Evolutionary conservation across 169 alveolate genomes (phyloP), one percentile per base, ranked within the genome.

Genomic region (Miamiensis avidus): DNA sequence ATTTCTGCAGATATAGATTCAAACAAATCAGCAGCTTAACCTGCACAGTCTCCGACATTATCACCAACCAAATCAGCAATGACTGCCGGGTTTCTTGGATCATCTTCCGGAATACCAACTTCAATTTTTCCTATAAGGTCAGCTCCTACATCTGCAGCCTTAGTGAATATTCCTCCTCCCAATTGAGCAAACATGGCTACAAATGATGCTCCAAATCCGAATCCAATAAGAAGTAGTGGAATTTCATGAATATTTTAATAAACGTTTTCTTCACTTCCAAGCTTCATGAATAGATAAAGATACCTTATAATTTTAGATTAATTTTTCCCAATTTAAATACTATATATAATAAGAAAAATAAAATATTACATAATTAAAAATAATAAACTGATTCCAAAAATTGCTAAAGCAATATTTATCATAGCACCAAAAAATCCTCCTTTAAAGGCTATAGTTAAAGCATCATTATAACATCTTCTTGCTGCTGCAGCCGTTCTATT

Each of bases 111-210:
- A 33, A 95, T 97, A 34, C 93, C 96, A 33, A 87, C 84, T 83
- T 97, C 99, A 69, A 97, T 94, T 82, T 96, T 96, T 25, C 99
- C 99, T 25, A 97, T 96, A 82, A 97, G 86, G 84, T 97, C 99
- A 30, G 98, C 98, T 49, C 98, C 98, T 1, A 96, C 97, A 88
- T 96, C 98, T 0, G 99, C 99, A 27, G 97, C 98, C 77, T 97
- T 97, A 25, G 99, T 97, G 83, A 91, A 97, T 27, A 97, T 97
- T 25, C 99, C 99, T 25, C 99, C 99, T 83, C 98, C 99, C 29
- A 97, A 82, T 90, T 95, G 94, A n/a, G 96, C 94, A 77, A 94
- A 91, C 97, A 95, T 92, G 29, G 97, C 97, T 25, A 95, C 98
- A 81, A 96, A 89, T n/a, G 98, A 96, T 11, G 98, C 97, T 32